Evolutionary conservation across 768 basidiomycete genomes (phyloP), one percentile per base, ranked within the genome.

Genomic region (Paxillus rubicundulus): DNA sequence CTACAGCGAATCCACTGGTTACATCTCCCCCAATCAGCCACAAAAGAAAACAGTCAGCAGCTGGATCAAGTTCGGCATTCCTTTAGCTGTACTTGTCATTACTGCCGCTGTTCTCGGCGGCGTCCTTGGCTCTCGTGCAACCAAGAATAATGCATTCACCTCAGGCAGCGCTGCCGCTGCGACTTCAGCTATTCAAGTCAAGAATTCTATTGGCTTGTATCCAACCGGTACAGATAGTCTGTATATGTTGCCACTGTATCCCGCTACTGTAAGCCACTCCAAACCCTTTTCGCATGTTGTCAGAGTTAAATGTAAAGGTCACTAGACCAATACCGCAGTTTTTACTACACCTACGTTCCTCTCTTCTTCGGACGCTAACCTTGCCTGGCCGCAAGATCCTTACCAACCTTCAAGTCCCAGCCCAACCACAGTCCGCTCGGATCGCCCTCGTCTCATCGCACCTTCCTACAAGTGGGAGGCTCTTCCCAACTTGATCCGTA

Each of bases 371-470:
- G 69, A 77, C 49, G 56, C 75, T 21, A 67, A 73, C 38, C 66
- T 82, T 54, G 69, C 82, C 6, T 98, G 94, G 94, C 93, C 92
- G 4, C 60, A 74, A 44, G 96, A 98, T 67, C 65, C 89, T 6
- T 91, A 85, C 67, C 66, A 82, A 40, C 87, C 92, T 17, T 63
- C 81, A 34, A 84, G 68, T 58, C 85, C 90, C 9, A 67, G 67
- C 38, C 76, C 79, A n/a, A 83, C 84, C 34, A 70, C 68, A 45
- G 75, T 85, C 32, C 86, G 92, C 41, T 60, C 84, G 9, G 86
- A 91, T 63, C 88, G 95, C 55, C 97, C 97, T 21, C 88, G 91
- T 40, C 79, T 99, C 45, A 86, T 97, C 60, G 97, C 96, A 14
- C 93, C 96, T 20, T 61, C 78, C 9, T 94, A 93, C 79, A 94